Percentiles rank a stretch among this genome's conserved stretches.
These are phyloP conservation scores for Rhododendron vialii DNA, from an alignment of 148 eudicot genomes.

Conservation along the genomic window DNA sequence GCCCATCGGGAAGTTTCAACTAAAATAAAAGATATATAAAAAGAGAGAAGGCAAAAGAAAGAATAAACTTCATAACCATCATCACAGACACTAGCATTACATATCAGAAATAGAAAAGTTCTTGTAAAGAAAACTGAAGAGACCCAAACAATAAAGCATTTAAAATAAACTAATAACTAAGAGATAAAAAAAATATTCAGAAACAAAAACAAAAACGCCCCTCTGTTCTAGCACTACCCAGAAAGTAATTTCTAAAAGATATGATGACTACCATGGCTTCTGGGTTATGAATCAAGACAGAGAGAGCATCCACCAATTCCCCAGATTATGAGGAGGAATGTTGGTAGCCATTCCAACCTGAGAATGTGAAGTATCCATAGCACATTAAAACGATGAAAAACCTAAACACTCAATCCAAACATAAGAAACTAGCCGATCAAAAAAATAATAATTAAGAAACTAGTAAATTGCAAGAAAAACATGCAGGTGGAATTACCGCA, in stretches of 20 bases:
- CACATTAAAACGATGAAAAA: not conserved
- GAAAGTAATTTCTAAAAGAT: constrained; percentile 7
- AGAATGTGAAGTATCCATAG: constrained; percentile 4
- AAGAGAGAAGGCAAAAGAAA: not conserved
- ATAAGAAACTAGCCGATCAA: not conserved
- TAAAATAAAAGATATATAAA: not conserved
- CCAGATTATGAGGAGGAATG: constrained; percentile 98
- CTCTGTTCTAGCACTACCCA: not conserved
- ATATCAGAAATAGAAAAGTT: not conserved
- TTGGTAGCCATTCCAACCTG: constrained; percentile 99
- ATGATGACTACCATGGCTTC: constrained; percentile 76
- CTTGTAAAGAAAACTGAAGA: not conserved
- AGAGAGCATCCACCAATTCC: constrained; percentile 91
- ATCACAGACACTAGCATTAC: not conserved
- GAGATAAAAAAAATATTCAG: not conserved
- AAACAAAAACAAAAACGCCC: not conserved
- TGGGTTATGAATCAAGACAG: constrained; percentile 85
- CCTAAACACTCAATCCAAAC: not conserved
- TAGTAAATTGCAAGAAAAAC: constrained; percentile 4
- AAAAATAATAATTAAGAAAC: not conserved
- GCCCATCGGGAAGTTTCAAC: not conserved
- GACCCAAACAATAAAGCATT: not conserved
- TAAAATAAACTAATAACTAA: not conserved
- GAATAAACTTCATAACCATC: not conserved
- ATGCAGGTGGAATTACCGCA: constrained; percentile 54